phyloP scores from a whole-genome alignment of 257 asterid species.

The Verbascum thapsus region DNA sequence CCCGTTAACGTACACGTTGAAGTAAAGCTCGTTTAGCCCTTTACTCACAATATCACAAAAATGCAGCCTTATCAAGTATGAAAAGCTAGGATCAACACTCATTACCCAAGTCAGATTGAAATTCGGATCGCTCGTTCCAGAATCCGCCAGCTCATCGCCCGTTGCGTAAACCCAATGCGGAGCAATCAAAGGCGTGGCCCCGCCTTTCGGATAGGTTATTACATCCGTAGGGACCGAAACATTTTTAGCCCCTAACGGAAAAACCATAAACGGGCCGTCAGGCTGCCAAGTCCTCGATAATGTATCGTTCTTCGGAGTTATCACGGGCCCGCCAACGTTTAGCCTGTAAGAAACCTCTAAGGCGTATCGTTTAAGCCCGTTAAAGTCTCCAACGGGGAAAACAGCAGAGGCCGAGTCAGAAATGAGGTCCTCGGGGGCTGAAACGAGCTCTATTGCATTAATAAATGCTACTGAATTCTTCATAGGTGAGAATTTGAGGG shows the following conservation, averaged over 20 bases:
- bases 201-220: slow-evolving; percentile 56
- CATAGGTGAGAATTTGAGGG: slow-evolving; percentile 77
- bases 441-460: slow-evolving; percentile 84
- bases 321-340: slow-evolving; percentile 72
- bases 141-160: slow-evolving; percentile 75
- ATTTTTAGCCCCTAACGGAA: slow-evolving; percentile 58
- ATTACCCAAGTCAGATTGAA: slow-evolving; percentile 85
- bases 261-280: slow-evolving; percentile 46
- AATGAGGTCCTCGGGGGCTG: slow-evolving; percentile 72
- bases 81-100: slow-evolving; percentile 75
- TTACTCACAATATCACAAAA: slow-evolving; percentile 86
- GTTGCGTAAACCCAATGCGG: slow-evolving; percentile 71
- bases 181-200: slow-evolving; percentile 73
- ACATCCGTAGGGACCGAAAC: slow-evolving; percentile 53
- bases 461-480: slow-evolving; percentile 68
- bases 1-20: slow-evolving; percentile 75
- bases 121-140: slow-evolving; percentile 57
- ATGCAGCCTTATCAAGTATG: slow-evolving; percentile 73
- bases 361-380: slow-evolving; percentile 45
- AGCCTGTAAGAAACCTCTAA: slow-evolving; percentile 64
- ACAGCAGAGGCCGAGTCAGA: slow-evolving; percentile 58
- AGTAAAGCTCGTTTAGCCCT: slow-evolving; percentile 76
- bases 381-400: slow-evolving; percentile 52
- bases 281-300: slow-evolving; percentile 72
- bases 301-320: slow-evolving; percentile 79